Evolutionary conservation across 305 asterid genomes (phyloP), one percentile per base, ranked within the genome.

Genomic region (Solanum hybrid): DNA sequence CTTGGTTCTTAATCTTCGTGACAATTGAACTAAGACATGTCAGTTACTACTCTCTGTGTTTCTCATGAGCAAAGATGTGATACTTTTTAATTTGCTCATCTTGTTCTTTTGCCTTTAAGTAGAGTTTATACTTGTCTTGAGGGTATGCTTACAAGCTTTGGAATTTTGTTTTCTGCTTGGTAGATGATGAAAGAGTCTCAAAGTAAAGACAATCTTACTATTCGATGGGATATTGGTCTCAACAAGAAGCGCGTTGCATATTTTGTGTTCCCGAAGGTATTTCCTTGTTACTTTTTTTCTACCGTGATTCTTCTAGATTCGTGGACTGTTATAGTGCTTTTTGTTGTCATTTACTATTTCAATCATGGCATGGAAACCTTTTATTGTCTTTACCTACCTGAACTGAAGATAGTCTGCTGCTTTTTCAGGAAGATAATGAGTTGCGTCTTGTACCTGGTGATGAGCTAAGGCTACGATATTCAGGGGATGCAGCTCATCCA

Each of bases 141-240:
- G 87, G 72, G 26, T 46, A 11, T 16, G 40, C 26, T 42, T 29
- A 35, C 79, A 26, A 75, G 77, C 86, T 88, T 80, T 89, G 73
- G 88, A 89, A 17, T 81, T 90, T 72, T 87, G 71, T 85, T 88
- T 86, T 71, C 88, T 92, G 42, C 86, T 91, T 91, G 88, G 81
- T 92, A 98, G 99, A 98, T 96, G 99, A 98, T 98, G 99, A 97
- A 97, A 94, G 99, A 98, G 94, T 98, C 99, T 85, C 99, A 98
- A 92, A 98, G 99, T 94, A 98, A 98, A 94, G 99, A 98, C 91
- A 98, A 88, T 89, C 91, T 98, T 87, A 97, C 98, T 5, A 92
- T 98, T 90, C 99, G 99, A 73, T 98, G 99, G 99, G 99, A 98
- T 93, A 91, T 97, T 90, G 99, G 99, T 81, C 99, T 98, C 91